Evolutionary conservation across 192 early-diverging fungal species (phyloP).

Genomic region (Dissophora globulifera): DNA sequence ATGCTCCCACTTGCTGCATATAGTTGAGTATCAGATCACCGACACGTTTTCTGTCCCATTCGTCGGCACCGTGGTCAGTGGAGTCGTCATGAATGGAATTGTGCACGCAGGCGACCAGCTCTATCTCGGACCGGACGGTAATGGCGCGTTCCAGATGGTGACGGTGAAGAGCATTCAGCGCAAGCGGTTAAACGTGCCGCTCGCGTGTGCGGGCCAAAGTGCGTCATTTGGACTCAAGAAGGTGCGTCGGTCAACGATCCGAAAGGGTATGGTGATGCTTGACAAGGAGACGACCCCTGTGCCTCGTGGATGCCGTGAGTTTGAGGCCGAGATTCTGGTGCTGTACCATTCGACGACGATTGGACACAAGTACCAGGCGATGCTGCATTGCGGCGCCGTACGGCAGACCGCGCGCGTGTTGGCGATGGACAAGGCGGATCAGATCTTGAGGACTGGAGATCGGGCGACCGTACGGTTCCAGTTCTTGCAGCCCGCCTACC

Average conservation of each 20-base stretch:
- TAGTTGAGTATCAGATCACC: conserved; percentile 86
- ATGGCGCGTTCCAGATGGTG: conserved; percentile 82
- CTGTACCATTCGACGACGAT: conserved; percentile 95
- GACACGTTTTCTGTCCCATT: conserved; percentile 93
- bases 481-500: conserved; percentile 84
- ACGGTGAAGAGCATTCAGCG: conserved; percentile 89
- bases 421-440: conserved; percentile 67
- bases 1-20: background rate
- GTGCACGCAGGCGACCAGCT: conserved; percentile 85
- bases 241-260: conserved; percentile 77
- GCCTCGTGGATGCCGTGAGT: conserved; percentile 71
- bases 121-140: conserved; percentile 85
- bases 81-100: conserved; percentile 77
- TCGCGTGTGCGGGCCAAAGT: conserved; percentile 84
- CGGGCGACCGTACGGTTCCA: conserved; percentile 71
- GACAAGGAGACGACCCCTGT: conserved; percentile 55
- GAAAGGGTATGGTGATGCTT: conserved; percentile 89
- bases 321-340: conserved; percentile 93
- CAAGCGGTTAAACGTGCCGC: conserved; percentile 82
- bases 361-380: conserved; percentile 90
- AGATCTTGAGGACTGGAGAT: conserved; percentile 87
- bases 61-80: conserved; percentile 91
- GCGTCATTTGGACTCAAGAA: conserved; percentile 89
- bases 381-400: conserved; percentile 91
- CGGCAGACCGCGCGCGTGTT: conserved; percentile 90